A percentile compares a stretch with the other conserved stretches of the same genome.
Evolutionary conservation across 257 asterid genomes (phyloP).

Genomic region (Craterostigma plantagineum): DNA sequence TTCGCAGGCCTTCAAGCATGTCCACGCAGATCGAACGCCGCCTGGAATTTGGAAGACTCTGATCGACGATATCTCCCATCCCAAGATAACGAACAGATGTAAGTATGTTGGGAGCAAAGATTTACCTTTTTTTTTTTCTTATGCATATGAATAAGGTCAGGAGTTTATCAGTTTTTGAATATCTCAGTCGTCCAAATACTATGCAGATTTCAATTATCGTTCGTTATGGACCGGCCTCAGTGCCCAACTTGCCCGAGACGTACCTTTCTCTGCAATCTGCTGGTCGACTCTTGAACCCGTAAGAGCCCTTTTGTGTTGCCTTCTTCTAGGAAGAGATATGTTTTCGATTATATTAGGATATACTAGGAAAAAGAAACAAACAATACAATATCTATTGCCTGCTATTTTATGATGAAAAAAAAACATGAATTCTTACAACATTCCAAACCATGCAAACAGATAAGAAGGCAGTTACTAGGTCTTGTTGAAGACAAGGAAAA

Average conservation of each 20-base stretch:
- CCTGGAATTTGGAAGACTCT: slow-evolving; percentile 77
- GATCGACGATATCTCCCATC: slow-evolving; percentile 33
- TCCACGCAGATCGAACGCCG: slow-evolving; percentile 36
- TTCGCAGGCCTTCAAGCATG: slow-evolving; percentile 52
- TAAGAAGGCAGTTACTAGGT: slow-evolving; percentile 32
- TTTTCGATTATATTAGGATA: no score
- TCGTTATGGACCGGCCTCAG: slow-evolving; percentile 89
- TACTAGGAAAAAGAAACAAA: no score
- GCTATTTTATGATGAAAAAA: not conserved
- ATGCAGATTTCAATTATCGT: slow-evolving; percentile 72
- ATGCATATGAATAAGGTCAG: no score
- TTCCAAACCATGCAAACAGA: slow-evolving; percentile 17
- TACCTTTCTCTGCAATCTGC: slow-evolving; percentile 94
- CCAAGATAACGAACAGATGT: slow-evolving; percentile 21
- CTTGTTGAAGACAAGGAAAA: slow-evolving; percentile 19
- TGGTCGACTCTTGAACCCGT: slow-evolving; percentile 98
- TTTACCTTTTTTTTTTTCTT: not conserved
- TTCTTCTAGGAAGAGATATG: not conserved
- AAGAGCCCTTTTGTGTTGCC: slow-evolving; percentile 8
- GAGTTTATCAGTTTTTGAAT: no score
- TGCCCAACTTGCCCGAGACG: slow-evolving; percentile 98
- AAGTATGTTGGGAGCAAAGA: not conserved
- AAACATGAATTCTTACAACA: not conserved
- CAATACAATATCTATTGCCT: not conserved
- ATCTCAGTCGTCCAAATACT: not conserved